Evolutionary conservation across 2,329 filamentous ascomycete species (phyloP), one percentile per base, ranked within the genome.

Genomic region (Hypomyces rosellus): DNA sequence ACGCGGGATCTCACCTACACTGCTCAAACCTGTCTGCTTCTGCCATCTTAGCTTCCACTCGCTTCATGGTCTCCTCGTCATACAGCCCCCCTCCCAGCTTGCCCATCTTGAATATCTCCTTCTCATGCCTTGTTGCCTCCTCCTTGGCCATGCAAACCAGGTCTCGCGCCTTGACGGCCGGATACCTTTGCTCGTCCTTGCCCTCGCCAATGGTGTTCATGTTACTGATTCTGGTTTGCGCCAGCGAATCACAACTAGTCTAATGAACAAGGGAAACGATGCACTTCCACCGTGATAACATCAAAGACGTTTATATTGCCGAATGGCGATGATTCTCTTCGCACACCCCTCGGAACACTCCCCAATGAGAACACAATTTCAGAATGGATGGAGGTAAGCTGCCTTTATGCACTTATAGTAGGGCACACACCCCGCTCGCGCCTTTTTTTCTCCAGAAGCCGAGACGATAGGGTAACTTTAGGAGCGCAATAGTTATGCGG

Each of bases 101-200:
- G 1, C 76, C 78, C 0, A 81, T 87, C 59, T 81, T 84, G 41
- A 97, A 72, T 1, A 97, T 77, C 62, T 89, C 75, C 65, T 84
- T 87, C 64, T 95, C 88, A 67, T 99, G 93, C 52, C 80, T 76
- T 14, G 76, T 71, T 3, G 87, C 88, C 68, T 96, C 91, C 54
- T 96, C 91, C 66, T 91, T 95, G 1, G 91, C 96, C 88, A 96
- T 89, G 60, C 87, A 88, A 0, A 96, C 90, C 53, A 96, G 64
- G 42, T 95, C 84, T 22, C 78, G 75, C 59, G 92, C 69, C 30
- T 75, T 68, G 4, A 97, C 58, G 3, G 75, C 78, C n/a, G 88
- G 84, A 42, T 78, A 82, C 63, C 88, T 95, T 66, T 97, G 91
- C 18, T 84, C 82, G n/a, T 84, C 77, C 38, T 81, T 80, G 30